Base-by-base conservation (phyloP, 305 asterid species). In the Caryopteris hybrid region DNA sequence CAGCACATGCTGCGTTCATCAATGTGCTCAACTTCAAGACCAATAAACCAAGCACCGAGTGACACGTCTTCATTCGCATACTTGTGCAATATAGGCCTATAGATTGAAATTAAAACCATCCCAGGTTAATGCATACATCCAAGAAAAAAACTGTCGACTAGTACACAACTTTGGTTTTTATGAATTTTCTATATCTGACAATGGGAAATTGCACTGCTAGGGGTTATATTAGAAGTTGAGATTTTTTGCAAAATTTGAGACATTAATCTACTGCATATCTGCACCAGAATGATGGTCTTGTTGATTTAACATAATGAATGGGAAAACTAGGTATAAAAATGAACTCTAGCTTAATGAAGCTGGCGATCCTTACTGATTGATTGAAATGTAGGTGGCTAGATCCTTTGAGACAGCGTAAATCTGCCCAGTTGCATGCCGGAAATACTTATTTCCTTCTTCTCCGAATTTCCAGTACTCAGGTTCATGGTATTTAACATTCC, bases 391-490 rank as follows among this genome's bases (percentile, higher is more conserved):
- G 61, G 96, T 87, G 62, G 97, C 97, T 75, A 91, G 78, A 76
- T 91, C 96, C 85, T 91, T 91, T 48, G 97, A 91, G 51, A 91
- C 79, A 5, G 97, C 97, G 70, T 88, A 91, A 59, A 91, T 88
- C 80, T 91, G 97, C 25, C 96, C 97, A 31, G 97, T 91, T 56
- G 97, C 97, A 64, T 91, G 97, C 48, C 96, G 85, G 75, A 91
- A 91, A 74, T 91, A 91, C 51, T 88, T 91, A 72, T 87, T 91
- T 64, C 97, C 96, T 18, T 91, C 96, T 79, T 91, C 97, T 59
- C 97, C 97, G 53, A 91, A 91, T 84, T 91, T 91, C 96, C 97
- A 91, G 84, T 65, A 86, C 82, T 91, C 96, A 1, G 96, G 97
- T 68, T 91, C 97, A 6, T 86, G 96, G 80, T 91, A 91, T 68